These are phyloP conservation scores for Annona cherimola DNA, from an alignment of 164 flowering plant genomes.

Conservation along the genomic window DNA sequence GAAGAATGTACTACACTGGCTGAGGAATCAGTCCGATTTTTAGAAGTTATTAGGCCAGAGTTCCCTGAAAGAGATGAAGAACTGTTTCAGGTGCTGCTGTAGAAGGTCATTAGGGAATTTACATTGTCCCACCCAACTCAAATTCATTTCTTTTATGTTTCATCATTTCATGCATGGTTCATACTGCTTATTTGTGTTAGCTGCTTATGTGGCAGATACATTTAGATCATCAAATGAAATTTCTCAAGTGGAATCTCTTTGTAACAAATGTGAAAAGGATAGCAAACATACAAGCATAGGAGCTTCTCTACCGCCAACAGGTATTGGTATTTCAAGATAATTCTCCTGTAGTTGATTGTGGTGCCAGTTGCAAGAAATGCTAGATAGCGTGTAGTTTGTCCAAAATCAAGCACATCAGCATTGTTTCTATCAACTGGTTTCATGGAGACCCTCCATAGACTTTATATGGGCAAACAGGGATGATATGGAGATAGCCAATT, in stretches of 20 bases:
- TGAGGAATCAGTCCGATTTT: not conserved
- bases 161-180: too few species aligned
- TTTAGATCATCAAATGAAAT: not conserved
- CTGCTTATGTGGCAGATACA: not conserved
- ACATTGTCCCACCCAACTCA: not conserved
- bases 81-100: not conserved
- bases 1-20: not conserved
- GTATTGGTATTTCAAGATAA: not conserved
- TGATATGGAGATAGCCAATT: too few species aligned
- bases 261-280: not conserved
- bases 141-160: not conserved
- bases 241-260: not conserved
- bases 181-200: not conserved
- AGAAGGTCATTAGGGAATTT: not conserved
- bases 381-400: not conserved
- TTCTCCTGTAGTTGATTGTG: not conserved
- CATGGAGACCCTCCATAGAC: not conserved
- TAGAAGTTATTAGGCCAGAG: not conserved
- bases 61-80: not conserved
- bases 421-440: not conserved
- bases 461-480: not conserved
- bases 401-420: not conserved
- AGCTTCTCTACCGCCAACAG: not conserved
- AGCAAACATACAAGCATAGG: not conserved
- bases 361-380: not conserved